These are phyloP conservation scores for Macaranga tanarius DNA, from an alignment of 441 rosid genomes.

Conservation along the genomic window DNA sequence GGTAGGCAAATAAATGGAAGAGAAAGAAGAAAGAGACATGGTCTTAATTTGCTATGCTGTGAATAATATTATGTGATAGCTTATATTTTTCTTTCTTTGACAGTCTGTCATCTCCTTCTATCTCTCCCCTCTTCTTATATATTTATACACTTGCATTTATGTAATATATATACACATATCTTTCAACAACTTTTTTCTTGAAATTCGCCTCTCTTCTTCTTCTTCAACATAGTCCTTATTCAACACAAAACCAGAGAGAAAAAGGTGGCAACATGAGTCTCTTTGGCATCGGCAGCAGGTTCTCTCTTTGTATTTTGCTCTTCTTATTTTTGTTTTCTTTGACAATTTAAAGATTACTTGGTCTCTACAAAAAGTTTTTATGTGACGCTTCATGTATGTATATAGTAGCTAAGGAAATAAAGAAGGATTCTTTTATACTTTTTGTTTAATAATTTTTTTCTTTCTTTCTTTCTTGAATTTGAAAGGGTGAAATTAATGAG, in stretches of 20 bases:
- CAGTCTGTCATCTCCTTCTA: conserved; percentile 14
- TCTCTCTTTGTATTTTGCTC: no score
- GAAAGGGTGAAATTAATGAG: not conserved
- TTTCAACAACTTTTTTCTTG: not conserved
- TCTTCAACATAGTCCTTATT: not conserved
- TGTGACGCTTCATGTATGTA: not conserved
- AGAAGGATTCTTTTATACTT: not conserved
- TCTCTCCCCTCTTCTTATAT: not conserved
- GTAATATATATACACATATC: not conserved
- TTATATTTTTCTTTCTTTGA: not conserved
- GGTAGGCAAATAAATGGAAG: not conserved
- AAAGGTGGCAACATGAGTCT: conserved; percentile 43
- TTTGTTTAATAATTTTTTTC: not conserved
- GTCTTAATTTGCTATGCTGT: not conserved
- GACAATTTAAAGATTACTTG: not conserved
- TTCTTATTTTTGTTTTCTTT: not conserved
- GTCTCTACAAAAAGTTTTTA: not conserved
- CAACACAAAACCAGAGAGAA: not conserved
- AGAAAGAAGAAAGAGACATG: not conserved
- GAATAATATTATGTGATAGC: not conserved
- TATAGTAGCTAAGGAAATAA: no score
- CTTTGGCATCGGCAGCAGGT: conserved; percentile 65
- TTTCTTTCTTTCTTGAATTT: not conserved
- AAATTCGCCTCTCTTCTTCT: not conserved
- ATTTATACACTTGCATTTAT: not conserved